Percentiles rank a stretch among this genome's conserved stretches.
phyloP scores from a whole-genome alignment of 257 asterid species.

The Lycium ferocissimum region DNA sequence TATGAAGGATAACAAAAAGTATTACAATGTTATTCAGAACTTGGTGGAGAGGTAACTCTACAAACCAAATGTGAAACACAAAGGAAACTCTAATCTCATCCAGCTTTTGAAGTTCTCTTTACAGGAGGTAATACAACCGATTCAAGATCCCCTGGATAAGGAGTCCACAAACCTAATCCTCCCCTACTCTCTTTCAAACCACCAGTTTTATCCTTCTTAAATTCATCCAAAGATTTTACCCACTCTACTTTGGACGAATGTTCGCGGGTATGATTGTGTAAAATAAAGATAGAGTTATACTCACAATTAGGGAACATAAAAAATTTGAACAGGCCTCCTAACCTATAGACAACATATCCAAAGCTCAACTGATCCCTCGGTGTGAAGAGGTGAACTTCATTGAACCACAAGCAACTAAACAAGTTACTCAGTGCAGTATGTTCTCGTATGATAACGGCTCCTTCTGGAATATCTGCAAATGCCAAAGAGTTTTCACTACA shows the following conservation, averaged over 20 bases:
- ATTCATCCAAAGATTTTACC: conserved; percentile 80
- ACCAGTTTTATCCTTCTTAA: conserved; percentile 62
- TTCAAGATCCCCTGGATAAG: conserved; percentile 83
- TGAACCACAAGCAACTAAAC: conserved; percentile 98
- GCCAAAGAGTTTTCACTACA: not conserved
- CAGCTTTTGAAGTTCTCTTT: conserved; percentile 89
- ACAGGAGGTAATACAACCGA: conserved; percentile 79
- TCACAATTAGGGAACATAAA: conserved; percentile 97
- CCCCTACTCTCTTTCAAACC: conserved; percentile 90
- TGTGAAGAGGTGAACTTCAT: conserved; percentile 91
- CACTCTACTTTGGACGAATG: conserved; percentile 96
- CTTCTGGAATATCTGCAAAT: conserved; percentile 95
- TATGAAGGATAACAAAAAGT: not conserved
- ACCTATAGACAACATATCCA: conserved; percentile 86
- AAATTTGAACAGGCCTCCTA: conserved; percentile 62
- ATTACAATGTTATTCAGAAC: conserved; percentile 14
- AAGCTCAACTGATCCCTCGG: conserved; percentile 99
- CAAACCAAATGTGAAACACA: not conserved
- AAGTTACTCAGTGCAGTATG: conserved; percentile 79
- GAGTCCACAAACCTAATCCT: conserved; percentile 93
- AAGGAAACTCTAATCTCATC: conserved; percentile 46
- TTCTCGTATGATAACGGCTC: conserved; percentile 92
- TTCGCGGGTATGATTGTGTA: conserved; percentile 90
- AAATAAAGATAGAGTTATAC: conserved; percentile 76
- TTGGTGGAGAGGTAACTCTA: not conserved